Percentiles rank a stretch among this genome's conserved stretches.
These are phyloP conservation scores for Gracilaria caudata DNA, from an alignment of 23 red algal species.

Conservation along the genomic window DNA sequence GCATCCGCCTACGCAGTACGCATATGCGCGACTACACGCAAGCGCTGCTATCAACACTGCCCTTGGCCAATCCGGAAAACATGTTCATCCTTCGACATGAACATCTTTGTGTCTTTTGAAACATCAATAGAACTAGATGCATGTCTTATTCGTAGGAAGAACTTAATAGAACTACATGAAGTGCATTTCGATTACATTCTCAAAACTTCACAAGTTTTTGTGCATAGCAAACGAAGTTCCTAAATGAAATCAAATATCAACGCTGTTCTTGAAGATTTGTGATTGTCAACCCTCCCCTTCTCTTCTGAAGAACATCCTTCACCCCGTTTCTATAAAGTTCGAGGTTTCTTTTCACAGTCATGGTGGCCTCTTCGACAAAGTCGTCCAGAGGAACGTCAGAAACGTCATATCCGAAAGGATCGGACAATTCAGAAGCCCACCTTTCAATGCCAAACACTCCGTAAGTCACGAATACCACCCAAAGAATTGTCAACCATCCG, in stretches of 20 bases:
- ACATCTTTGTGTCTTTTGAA: no score
- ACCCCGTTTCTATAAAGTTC: slow-evolving; percentile 28
- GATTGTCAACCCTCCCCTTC: background rate
- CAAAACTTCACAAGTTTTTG: no score
- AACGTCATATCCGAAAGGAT: slow-evolving; percentile 53
- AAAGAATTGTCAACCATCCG: slow-evolving; percentile 65
- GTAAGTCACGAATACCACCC: slow-evolving; percentile 42
- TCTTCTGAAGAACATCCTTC: background rate
- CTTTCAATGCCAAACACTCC: slow-evolving; percentile 50
- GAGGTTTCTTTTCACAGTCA: slow-evolving; percentile 11
- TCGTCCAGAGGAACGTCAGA: slow-evolving; percentile 43
- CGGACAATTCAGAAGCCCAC: slow-evolving; percentile 25
- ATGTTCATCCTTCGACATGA: no score
- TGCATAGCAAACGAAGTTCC: background rate
- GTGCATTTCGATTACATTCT: no score
- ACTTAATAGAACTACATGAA: no score
- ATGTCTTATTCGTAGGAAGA: no score
- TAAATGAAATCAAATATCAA: background rate
- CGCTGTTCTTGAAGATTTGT: background rate
- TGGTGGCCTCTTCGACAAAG: background rate
- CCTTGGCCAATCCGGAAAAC: no score
- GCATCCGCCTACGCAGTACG: no score
- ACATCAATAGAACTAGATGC: no score
- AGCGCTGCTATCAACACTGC: no score
- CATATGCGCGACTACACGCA: no score